Evolutionary conservation across 2,329 filamentous ascomycete species (phyloP).

Genomic region (Fusarium anguioides): DNA sequence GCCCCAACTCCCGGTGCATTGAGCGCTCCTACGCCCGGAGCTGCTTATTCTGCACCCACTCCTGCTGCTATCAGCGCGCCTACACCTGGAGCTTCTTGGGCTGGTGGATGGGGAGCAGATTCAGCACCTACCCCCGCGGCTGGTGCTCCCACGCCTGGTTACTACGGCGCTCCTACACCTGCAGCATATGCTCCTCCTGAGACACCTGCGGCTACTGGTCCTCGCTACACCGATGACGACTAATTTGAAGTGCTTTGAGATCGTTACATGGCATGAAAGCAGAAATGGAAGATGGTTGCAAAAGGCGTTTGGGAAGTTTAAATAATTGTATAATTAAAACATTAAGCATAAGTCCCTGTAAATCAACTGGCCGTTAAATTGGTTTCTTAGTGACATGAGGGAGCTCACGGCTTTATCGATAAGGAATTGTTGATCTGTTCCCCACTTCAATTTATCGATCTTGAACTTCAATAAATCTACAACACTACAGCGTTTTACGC

Average conservation of each 20-base stretch:
- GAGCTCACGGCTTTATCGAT: slow-evolving; percentile 32
- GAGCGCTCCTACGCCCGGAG: slow-evolving; percentile 78
- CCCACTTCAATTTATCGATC: background rate
- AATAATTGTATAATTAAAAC: slow-evolving; percentile 36
- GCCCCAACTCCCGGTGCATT: slow-evolving; percentile 71
- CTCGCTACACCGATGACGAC: slow-evolving; percentile 65
- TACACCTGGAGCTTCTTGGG: slow-evolving; percentile 74
- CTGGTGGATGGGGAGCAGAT: slow-evolving; percentile 69
- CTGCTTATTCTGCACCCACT: slow-evolving; percentile 69
- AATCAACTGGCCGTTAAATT: no score
- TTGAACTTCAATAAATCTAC: background rate
- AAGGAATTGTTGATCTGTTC: slow-evolving; percentile 24
- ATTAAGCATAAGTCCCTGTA: no score
- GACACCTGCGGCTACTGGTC: slow-evolving; percentile 70
- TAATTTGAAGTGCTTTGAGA: slow-evolving; percentile 18
- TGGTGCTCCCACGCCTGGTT: slow-evolving; percentile 75
- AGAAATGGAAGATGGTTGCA: slow-evolving; percentile 12
- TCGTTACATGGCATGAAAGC: slow-evolving; percentile 6
- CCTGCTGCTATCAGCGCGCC: slow-evolving; percentile 73
- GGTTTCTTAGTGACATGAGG: background rate
- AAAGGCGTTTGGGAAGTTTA: slow-evolving; percentile 37
- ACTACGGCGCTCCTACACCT: slow-evolving; percentile 72
- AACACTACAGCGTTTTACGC: background rate
- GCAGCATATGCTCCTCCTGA: slow-evolving; percentile 69
- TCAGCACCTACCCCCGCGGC: slow-evolving; percentile 74